Evolutionary conservation across 106 monocot species (phyloP), one percentile per base, ranked within the genome.

Genomic region (Dendrobium officinale): DNA sequence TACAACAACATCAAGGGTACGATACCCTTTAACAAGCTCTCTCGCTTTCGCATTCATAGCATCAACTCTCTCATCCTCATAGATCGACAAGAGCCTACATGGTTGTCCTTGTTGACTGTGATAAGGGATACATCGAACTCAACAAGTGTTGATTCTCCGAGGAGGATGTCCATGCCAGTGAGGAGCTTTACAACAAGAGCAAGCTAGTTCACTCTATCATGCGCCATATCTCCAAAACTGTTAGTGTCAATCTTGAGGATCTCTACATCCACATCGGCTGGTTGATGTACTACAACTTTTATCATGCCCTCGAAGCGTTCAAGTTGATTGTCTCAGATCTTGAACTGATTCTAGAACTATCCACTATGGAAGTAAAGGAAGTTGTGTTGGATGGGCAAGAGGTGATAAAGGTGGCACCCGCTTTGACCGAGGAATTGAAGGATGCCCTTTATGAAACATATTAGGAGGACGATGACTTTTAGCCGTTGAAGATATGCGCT

Each of bases 191-290:
- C 81, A 98, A 98, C 81, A 98, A 98, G 87, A 80, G 81, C 67
- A 98, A 98, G 88, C 88, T 95, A 6, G 95, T 98, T 1, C 98
- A 98, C 73, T 98, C 98, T 31, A 95, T 98, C 83, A 98, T 98
- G 98, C 92, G 92, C 73, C 98, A 98, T 43, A 95, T 98, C 51
- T 89, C 87, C 13, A 89, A 92, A 86, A 92, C 92, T 5, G 64
- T 92, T 73, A 56, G 59, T 13, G 22, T 87, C 31, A 87, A 92
- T 73, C 86, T 89, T 15, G 86, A 92, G 88, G 88, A 92, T 67
- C 79, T 92, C 9, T 92, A 92, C 44, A 51, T 92, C 29, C 89
- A 90, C 67, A 81, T 92, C 74, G 89, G 89, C 0, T 92, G 92
- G 92, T 90, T 88, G 55, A 77, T 92, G 16, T 92, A 92, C 58